Evolutionary conservation across 208 protist species (phyloP).

Genomic region (Kentomonas sorsogonicus): DNA sequence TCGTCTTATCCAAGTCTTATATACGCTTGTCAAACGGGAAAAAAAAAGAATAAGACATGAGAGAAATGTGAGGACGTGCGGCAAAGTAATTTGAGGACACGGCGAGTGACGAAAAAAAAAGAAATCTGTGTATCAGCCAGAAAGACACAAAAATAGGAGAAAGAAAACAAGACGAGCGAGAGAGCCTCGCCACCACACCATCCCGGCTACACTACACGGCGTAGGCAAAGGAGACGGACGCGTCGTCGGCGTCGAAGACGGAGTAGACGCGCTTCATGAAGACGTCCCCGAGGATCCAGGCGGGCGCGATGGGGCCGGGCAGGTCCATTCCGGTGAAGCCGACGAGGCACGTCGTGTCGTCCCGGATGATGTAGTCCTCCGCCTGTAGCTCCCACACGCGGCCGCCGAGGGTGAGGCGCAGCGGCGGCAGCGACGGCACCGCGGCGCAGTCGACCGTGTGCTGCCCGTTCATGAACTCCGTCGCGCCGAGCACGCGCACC

Average conservation of each 20-base stretch:
- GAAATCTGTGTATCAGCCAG: too few species aligned
- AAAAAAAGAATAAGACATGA: too few species aligned
- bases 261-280: constrained; percentile 56
- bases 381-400: constrained; percentile 51
- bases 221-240: constrained; percentile 44
- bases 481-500: constrained; percentile 43
- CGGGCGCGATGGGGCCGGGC: constrained; percentile 25
- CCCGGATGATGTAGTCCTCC: constrained; percentile 81
- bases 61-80: too few species aligned
- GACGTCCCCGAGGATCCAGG: constrained; percentile 53
- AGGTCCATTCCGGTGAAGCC: constrained; percentile 45
- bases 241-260: constrained; percentile 53
- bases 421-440: constrained; percentile 52
- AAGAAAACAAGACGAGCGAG: not conserved
- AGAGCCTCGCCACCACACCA: too few species aligned
- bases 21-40: too few species aligned
- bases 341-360: constrained; percentile 54
- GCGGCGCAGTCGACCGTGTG: constrained; percentile 40
- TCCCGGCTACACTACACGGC: constrained; percentile 14
- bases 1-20: too few species aligned
- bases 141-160: not conserved
- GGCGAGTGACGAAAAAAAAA: too few species aligned
- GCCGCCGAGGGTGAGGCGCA: constrained; percentile 64
- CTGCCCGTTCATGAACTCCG: constrained; percentile 29
- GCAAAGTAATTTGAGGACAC: too few species aligned